phyloP scores from a whole-genome alignment of 106 monocot genomes.

The Gastrodia elata region DNA sequence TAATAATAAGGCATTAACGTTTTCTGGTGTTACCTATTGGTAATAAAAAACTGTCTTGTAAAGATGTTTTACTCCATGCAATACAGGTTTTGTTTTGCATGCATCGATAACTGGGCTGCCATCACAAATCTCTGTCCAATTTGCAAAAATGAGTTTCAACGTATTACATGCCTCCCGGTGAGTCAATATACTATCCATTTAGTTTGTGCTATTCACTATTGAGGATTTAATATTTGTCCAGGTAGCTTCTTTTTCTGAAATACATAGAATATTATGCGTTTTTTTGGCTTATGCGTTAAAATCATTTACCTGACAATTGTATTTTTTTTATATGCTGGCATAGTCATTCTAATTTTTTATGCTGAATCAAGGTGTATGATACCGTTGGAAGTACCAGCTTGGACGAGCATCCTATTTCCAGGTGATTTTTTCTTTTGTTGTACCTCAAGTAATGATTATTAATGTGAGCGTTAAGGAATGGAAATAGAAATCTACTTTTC shows the following conservation, averaged over 20 bases:
- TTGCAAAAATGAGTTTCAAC: conserved; percentile 87
- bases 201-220: neutral
- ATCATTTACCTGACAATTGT: neutral
- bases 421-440: conserved; percentile 20
- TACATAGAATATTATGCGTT: neutral
- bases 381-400: conserved; percentile 36
- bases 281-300: neutral
- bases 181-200: conserved; percentile 15
- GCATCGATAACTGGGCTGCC: conserved; percentile 92
- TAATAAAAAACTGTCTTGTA: neutral
- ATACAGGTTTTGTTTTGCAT: conserved; percentile 93
- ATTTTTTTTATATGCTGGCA: neutral
- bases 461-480: neutral
- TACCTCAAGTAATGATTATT: neutral
- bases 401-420: conserved; percentile 44
- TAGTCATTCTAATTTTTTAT: conserved; percentile 6
- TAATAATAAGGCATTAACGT: neutral
- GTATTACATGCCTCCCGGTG: conserved; percentile 82
- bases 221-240: neutral
- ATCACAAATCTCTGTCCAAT: conserved; percentile 93
- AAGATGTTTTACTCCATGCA: neutral
- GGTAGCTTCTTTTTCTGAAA: neutral
- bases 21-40: neutral
- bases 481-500: neutral
- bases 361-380: conserved; percentile 60